Evolutionary conservation across 2,329 filamentous ascomycete species (phyloP), one percentile per base, ranked within the genome.

Genomic region (Leptographium wingfieldii): DNA sequence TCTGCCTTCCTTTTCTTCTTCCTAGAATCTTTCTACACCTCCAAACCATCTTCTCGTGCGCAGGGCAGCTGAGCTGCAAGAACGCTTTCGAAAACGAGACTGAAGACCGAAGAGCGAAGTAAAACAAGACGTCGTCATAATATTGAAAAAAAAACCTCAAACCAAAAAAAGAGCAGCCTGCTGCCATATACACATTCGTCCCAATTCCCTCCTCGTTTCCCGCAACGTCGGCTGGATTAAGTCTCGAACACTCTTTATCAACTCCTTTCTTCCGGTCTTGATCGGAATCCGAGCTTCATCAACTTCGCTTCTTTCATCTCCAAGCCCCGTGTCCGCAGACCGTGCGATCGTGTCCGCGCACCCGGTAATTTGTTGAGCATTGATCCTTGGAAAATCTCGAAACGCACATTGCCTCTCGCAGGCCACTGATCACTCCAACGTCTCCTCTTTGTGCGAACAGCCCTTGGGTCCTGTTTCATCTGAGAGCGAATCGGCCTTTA

Each of bases 401-500:
- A 74, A 73, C 70, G 68, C 65, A 64, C 61, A 62, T 64, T 63
- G 65, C 63, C 61, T 67, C 63, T 66, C 69, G 72, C 69, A 67
- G 69, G 66, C 69, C 71, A 69, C 69, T 62, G 64, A 68, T 69
- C 67, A 67, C 64, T 68, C 64, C 60, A 62, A 62, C 65, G 60
- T 64, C 63, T 66, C 66, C 68, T 67, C 65, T 66, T 62, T 33
- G 62, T 65, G 56, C 40, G 63, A 63, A 67, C 66, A 69, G 67
- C 65, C 67, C 67, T 65, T 66, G 63, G 63, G 65, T 67, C 65
- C 64, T 68, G 69, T 73, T 73, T 73, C 72, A 73, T 68, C 68
- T 69, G 68, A 63, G 65, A 66, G 67, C 67, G 65, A 53, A 64
- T 59, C 52, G 35, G 49, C 51, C 62, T 60, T 59, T 46, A 46